Percentiles rank a stretch among this genome's conserved stretches.
Conservation (phyloP, 345 rosid genomes). For the Cardamine resedifolia region DNA sequence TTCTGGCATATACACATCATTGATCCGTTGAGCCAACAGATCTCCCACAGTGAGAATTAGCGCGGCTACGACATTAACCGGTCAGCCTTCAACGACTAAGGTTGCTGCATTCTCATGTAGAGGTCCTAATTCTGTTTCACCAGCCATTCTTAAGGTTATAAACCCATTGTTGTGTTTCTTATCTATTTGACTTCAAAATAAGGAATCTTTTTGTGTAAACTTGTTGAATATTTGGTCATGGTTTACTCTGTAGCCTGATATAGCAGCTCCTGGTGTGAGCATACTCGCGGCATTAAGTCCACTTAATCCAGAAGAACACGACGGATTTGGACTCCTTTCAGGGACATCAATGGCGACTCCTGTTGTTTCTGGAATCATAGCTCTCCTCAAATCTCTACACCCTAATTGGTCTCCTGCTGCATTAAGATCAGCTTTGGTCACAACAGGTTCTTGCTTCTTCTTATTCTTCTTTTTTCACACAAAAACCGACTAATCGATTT, state of each 20-base stretch:
- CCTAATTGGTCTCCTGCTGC: slow-evolving; percentile 54
- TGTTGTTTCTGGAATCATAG: slow-evolving; percentile 43
- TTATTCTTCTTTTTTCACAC: background rate
- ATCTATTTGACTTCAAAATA: background rate
- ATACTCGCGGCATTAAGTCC: slow-evolving; percentile 39
- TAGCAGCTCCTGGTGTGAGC: slow-evolving; percentile 46
- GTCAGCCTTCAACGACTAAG: slow-evolving; percentile 35
- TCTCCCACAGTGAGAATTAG: slow-evolving; percentile 38
- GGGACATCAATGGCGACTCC: slow-evolving; percentile 54
- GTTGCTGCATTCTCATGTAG: slow-evolving; percentile 45
- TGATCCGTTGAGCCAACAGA: slow-evolving; percentile 32
- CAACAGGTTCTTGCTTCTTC: slow-evolving; percentile 40
- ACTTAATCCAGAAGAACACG: background rate
- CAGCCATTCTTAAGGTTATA: slow-evolving; percentile 58
- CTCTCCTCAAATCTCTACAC: slow-evolving; percentile 39
- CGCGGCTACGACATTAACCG: slow-evolving; percentile 29
- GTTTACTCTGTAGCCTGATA: slow-evolving; percentile 38
- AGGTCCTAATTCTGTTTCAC: slow-evolving; percentile 55
- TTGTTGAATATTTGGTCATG: background rate
- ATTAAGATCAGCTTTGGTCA: slow-evolving; percentile 47
- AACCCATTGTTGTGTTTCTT: background rate
- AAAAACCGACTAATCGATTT: background rate
- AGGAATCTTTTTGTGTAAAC: background rate
- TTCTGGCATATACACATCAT: slow-evolving; percentile 5
- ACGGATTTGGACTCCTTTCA: slow-evolving; percentile 18